These are phyloP conservation scores for Lecanosticta acicola DNA, from an alignment of 2,329 filamentous ascomycete genomes.

Conservation along the genomic window DNA sequence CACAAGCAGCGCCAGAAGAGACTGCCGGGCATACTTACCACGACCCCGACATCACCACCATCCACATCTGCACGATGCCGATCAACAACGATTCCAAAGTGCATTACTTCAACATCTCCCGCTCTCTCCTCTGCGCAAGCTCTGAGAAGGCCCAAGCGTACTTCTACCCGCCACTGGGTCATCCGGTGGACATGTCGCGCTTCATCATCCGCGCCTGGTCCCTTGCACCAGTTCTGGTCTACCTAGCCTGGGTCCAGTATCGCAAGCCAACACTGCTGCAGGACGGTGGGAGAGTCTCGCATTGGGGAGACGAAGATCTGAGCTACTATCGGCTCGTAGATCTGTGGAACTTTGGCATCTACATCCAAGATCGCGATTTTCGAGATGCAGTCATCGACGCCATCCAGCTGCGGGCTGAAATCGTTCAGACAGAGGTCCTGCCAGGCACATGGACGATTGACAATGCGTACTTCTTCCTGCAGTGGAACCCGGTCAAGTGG, in stretches of 20 bases:
- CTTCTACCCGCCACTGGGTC: not conserved
- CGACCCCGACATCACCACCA: not conserved
- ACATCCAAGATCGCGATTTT: not conserved
- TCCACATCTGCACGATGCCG: not conserved
- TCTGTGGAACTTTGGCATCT: not conserved
- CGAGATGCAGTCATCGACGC: not conserved
- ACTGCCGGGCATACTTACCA: no score
- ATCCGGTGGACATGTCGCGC: not conserved
- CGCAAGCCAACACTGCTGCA: not conserved
- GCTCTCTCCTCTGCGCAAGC: not conserved
- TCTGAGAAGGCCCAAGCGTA: not conserved
- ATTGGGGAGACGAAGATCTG: not conserved
- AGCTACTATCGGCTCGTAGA: not conserved
- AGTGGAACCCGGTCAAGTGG: no score
- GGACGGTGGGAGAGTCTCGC: not conserved
- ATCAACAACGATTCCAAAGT: not conserved
- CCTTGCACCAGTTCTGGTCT: not conserved
- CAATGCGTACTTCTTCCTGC: not conserved
- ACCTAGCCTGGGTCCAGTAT: not conserved
- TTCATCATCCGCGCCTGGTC: not conserved
- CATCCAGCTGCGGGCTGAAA: not conserved
- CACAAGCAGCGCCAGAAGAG: not conserved
- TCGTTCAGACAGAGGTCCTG: not conserved
- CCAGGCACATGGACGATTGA: not conserved
- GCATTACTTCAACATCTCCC: not conserved